phyloP scores from a whole-genome alignment of 345 rosid species.

The Dipteronia dyeriana region DNA sequence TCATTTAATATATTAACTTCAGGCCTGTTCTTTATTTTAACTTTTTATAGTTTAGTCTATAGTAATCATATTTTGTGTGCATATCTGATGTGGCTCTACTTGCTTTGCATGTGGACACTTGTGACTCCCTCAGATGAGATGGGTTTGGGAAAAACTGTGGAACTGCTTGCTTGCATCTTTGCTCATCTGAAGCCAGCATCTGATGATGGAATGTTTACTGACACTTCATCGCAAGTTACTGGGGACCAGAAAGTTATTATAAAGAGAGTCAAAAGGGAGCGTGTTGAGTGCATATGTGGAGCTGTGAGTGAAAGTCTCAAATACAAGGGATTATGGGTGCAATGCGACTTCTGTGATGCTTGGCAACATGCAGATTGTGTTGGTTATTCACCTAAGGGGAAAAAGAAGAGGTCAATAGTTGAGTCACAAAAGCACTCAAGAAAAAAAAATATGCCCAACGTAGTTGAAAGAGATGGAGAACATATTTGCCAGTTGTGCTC shows the following conservation, averaged over 20 bases:
- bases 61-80: not conserved
- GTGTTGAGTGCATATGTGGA: constrained; percentile 94
- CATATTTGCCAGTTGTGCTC: constrained; percentile 74
- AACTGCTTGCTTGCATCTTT: constrained; percentile 88
- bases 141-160: constrained; percentile 98
- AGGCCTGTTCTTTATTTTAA: not conserved
- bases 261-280: constrained; percentile 76
- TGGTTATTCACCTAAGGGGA: constrained; percentile 83
- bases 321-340: constrained; percentile 91
- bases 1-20: not conserved
- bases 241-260: constrained; percentile 43
- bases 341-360: constrained; percentile 95
- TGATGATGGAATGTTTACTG: constrained; percentile 32
- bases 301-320: constrained; percentile 85
- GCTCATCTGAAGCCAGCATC: constrained; percentile 60
- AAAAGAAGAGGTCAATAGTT: constrained; percentile 33
- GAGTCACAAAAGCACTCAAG: constrained; percentile 41
- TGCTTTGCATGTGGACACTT: constrained; percentile 30
- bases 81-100: constrained; percentile 13
- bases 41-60: constrained; percentile 3
- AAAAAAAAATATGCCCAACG: constrained; percentile 47
- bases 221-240: constrained; percentile 28
- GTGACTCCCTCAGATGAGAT: constrained; percentile 75
- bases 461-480: constrained; percentile 76
- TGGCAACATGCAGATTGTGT: constrained; percentile 99